Conservation (phyloP, 2,329 filamentous ascomycete species). For the Pyricularia pennisetigena region DNA sequence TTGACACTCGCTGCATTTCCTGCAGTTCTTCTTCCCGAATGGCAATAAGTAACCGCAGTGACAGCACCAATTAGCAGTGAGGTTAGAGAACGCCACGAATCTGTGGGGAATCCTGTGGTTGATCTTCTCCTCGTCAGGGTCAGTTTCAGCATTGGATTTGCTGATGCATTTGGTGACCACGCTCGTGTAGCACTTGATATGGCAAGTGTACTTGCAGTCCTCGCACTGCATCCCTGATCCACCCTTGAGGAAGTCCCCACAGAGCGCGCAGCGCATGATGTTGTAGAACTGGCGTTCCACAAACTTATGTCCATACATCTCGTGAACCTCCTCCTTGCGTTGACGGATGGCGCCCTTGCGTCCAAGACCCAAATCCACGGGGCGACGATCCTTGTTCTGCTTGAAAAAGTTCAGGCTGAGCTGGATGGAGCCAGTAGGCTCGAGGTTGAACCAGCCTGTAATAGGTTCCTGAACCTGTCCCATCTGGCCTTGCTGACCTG, state of each 20-base stretch:
- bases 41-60: constrained; percentile 95
- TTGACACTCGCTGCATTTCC: constrained; percentile 86
- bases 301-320: constrained; percentile 99
- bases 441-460: constrained; percentile 93
- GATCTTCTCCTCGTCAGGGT: constrained; percentile 98
- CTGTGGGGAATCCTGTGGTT: constrained; percentile 98
- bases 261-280: constrained; percentile 98
- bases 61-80: constrained; percentile 98
- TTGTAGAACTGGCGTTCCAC: constrained; percentile 99
- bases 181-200: constrained; percentile 92
- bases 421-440: constrained; percentile 87
- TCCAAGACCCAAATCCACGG: constrained; percentile 81
- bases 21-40: constrained; percentile 88
- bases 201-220: constrained; percentile 99
- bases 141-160: constrained; percentile 96
- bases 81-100: constrained; percentile 93
- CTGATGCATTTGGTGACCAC: constrained; percentile 99
- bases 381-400: constrained; percentile 71
- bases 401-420: constrained; percentile 88
- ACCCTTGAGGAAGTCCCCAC: constrained; percentile 97
- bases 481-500: constrained; percentile 26
- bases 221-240: constrained; percentile 98
- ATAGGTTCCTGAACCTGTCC: constrained; percentile 49
- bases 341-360: constrained; percentile 95
- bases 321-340: constrained; percentile 94